These are phyloP conservation scores for Aegilops longissima DNA, from an alignment of 176 grass and related monocot genomes.

Conservation along the genomic window DNA sequence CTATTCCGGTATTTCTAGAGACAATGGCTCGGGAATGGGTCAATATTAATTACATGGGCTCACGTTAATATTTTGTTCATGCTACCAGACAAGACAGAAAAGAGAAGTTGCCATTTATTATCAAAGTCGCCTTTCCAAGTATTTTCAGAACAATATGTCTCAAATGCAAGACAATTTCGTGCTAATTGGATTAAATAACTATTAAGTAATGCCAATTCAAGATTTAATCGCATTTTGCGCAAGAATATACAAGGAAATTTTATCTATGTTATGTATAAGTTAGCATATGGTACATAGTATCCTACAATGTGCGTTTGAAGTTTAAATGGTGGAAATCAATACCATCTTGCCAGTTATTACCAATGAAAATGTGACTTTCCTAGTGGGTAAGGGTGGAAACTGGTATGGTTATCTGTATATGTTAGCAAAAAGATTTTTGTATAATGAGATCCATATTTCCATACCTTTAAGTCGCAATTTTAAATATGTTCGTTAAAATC, in stretches of 20 bases:
- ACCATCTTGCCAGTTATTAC: not conserved
- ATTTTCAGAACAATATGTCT: not conserved
- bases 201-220: not conserved
- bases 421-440: not conserved
- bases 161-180: too few species aligned
- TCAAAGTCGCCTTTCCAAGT: not conserved
- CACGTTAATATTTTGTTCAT: not conserved
- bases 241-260: not conserved
- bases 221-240: not conserved
- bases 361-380: not conserved
- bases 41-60: not conserved
- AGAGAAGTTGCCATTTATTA: not conserved
- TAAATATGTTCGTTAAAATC: not conserved
- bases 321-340: not conserved
- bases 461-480: not conserved
- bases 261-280: not conserved
- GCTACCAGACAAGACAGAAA: not conserved
- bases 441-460: not conserved
- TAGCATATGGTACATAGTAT: too few species aligned
- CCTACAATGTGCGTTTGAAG: not conserved
- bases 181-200: too few species aligned
- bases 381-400: not conserved
- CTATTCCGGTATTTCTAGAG: too few species aligned
- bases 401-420: not conserved
- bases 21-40: too few species aligned